phyloP scores from a whole-genome alignment of 805 yeast species.

The Candida odintsovae region DNA sequence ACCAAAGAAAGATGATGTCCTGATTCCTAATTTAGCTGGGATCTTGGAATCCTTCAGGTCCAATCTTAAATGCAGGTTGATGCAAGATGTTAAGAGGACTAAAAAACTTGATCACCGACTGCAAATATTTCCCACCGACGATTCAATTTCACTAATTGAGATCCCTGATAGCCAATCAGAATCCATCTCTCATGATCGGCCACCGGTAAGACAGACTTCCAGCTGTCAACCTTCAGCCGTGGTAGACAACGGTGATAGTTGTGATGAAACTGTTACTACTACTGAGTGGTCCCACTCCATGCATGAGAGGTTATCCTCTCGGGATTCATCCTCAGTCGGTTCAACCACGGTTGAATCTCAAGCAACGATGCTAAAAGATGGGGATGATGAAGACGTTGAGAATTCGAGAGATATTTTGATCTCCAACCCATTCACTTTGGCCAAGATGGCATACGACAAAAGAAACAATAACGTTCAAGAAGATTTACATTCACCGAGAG shows the following conservation, averaged over 20 bases:
- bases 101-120: background rate
- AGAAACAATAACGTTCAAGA: background rate
- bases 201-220: no score
- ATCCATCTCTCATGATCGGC: background rate
- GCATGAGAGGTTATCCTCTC: conserved; percentile 7
- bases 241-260: background rate
- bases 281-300: conserved; percentile 9
- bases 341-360: background rate
- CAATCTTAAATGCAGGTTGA: background rate
- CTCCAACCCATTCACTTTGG: conserved; percentile 20
- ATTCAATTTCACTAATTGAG: background rate
- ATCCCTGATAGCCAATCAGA: background rate
- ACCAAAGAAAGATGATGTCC: conserved; percentile 37
- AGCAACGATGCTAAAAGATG: background rate
- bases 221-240: background rate
- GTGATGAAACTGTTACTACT: background rate
- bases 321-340: background rate
- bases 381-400: conserved; percentile 9
- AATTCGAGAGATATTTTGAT: conserved; percentile 9
- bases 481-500: no score
- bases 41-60: conserved; percentile 10
- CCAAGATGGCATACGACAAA: conserved; percentile 9
- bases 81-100: background rate
- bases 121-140: background rate
- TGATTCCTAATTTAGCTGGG: conserved; percentile 22